These are phyloP conservation scores for Eucalyptus curtisii DNA, from an alignment of 345 rosid genomes.

Conservation along the genomic window DNA sequence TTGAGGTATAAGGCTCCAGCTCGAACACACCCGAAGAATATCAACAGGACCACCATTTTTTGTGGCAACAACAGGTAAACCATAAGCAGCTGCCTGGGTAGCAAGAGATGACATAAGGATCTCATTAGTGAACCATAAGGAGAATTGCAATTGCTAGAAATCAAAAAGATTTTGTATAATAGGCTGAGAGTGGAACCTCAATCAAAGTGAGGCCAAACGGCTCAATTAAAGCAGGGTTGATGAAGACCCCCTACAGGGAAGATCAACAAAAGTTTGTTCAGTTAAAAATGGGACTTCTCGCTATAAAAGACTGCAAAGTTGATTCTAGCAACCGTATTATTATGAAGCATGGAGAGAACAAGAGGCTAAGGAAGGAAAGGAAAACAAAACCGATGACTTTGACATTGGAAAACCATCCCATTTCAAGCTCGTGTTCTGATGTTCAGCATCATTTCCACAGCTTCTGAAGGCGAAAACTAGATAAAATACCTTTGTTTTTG, in stretches of 20 bases:
- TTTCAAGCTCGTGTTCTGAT: not conserved
- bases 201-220: constrained; percentile 88
- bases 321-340: not conserved
- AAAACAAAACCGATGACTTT: not conserved
- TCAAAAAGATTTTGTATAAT: not conserved
- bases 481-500: constrained; percentile 77
- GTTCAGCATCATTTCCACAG: not conserved
- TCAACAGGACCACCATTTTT: constrained; percentile 93
- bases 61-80: constrained; percentile 84
- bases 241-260: constrained; percentile 64
- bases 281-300: not conserved
- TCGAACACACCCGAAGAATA: constrained; percentile 42
- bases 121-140: not conserved
- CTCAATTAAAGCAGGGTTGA: constrained; percentile 88
- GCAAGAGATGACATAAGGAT: not conserved
- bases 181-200: constrained; percentile 34
- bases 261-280: not conserved
- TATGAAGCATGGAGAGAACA: not conserved
- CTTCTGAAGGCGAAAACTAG: not conserved
- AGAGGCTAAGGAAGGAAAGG: not conserved
- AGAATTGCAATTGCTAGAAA: not conserved
- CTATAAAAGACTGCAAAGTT: not conserved
- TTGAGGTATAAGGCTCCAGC: not conserved
- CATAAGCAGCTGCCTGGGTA: constrained; percentile 77
- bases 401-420: not conserved